A percentile compares a stretch with the other conserved stretches of the same genome.
Evolutionary conservation across 352 stramenopile genomes (phyloP).

Genomic region (Phytopythium aichiense): DNA sequence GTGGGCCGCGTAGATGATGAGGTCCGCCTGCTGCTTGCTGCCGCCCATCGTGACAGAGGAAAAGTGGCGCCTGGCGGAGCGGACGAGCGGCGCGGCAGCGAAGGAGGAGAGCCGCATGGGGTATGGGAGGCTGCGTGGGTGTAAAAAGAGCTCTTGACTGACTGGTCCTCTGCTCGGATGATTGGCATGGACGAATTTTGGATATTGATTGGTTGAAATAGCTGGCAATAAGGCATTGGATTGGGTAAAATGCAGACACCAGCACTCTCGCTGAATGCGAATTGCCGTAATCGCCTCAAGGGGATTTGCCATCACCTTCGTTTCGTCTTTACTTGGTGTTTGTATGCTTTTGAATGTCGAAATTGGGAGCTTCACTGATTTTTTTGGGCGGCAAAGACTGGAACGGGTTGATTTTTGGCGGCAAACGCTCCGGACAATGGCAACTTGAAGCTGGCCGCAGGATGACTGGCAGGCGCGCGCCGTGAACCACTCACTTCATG

Average conservation of each 20-base stretch:
- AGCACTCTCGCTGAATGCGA: constrained; percentile 4
- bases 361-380: neutral
- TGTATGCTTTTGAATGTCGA: neutral
- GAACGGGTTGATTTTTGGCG: neutral
- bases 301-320: neutral
- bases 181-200: neutral
- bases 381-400: neutral
- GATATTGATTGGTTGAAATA: neutral
- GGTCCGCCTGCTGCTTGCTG: constrained; percentile 40
- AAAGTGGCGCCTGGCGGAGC: constrained; percentile 1
- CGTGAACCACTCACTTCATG: neutral
- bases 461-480: neutral
- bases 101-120: neutral
- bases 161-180: neutral
- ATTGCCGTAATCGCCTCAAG: neutral
- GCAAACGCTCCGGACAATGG: neutral
- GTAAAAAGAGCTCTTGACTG: constrained; percentile 1
- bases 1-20: constrained; percentile 73
- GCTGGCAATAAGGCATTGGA: neutral
- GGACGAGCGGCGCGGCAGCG: neutral
- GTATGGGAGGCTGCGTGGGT: neutral
- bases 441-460: neutral
- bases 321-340: neutral
- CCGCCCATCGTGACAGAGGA: constrained; percentile 12
- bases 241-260: neutral